phyloP scores from a whole-genome alignment of 345 rosid genomes.

The Raphanus raphanistrum region DNA sequence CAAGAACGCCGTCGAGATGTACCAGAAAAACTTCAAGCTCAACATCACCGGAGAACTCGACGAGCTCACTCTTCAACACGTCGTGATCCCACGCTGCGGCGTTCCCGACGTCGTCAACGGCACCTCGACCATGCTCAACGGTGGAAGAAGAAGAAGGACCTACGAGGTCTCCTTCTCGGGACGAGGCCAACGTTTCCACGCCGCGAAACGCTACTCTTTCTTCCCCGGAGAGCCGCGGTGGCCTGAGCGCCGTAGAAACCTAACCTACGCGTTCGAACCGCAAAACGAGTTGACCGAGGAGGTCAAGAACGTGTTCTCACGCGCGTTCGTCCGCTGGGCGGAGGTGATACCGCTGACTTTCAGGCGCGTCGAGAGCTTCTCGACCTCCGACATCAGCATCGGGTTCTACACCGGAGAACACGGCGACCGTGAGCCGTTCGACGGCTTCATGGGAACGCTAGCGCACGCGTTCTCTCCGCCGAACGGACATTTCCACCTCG shows the following conservation, averaged over 20 bases:
- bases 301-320: conserved; percentile 58
- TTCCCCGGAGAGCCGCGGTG: conserved; percentile 76
- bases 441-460: conserved; percentile 73
- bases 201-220: conserved; percentile 59
- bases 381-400: conserved; percentile 58
- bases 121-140: conserved; percentile 68
- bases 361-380: conserved; percentile 39
- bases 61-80: conserved; percentile 51
- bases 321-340: conserved; percentile 77
- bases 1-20: conserved; percentile 59
- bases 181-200: conserved; percentile 38
- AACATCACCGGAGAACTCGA: conserved; percentile 74
- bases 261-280: conserved; percentile 70
- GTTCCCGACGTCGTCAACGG: conserved; percentile 88
- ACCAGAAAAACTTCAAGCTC: conserved; percentile 75
- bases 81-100: conserved; percentile 76
- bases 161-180: conserved; percentile 33
- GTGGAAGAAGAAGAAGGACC: conserved; percentile 27
- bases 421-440: conserved; percentile 90
- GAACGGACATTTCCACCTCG: conserved; percentile 68
- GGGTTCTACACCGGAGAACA: conserved; percentile 78
- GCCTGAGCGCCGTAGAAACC: conserved; percentile 46
- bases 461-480: conserved; percentile 97
- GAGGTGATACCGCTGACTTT: conserved; percentile 68
- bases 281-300: conserved; percentile 46